Conservation (phyloP, 2,329 filamentous ascomycete species). For the Septoria linicola region DNA sequence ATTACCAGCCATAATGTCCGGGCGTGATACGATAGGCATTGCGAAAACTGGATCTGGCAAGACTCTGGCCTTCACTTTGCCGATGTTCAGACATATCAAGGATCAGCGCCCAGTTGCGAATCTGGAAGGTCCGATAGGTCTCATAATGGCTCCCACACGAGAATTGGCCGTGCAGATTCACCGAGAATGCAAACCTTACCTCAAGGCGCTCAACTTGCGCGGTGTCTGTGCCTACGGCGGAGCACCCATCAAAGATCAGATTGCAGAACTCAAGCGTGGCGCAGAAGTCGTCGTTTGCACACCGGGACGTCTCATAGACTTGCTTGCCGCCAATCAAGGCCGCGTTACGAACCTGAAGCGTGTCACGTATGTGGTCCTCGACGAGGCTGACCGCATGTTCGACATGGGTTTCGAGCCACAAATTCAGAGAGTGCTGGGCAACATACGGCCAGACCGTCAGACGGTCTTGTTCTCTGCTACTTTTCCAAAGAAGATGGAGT, state of each 20-base stretch:
- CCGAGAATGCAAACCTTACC: slow-evolving; percentile 88
- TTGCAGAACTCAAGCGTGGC: slow-evolving; percentile 91
- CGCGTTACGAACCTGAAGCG: slow-evolving; percentile 86
- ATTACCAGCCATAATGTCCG: slow-evolving; percentile 91
- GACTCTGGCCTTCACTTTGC: slow-evolving; percentile 89
- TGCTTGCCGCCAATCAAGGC: slow-evolving; percentile 89
- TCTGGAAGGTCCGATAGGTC: slow-evolving; percentile 79
- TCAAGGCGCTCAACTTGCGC: slow-evolving; percentile 80
- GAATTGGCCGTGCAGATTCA: slow-evolving; percentile 94
- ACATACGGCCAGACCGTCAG: slow-evolving; percentile 87
- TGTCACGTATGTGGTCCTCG: slow-evolving; percentile 90
- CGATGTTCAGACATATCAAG: slow-evolving; percentile 97
- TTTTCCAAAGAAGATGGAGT: slow-evolving; percentile 90
- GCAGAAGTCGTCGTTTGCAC: slow-evolving; percentile 95
- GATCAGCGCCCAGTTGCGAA: slow-evolving; percentile 81
- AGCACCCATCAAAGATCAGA: slow-evolving; percentile 94
- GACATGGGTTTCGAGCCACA: slow-evolving; percentile 99
- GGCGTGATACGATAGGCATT: slow-evolving; percentile 90
- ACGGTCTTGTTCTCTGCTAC: slow-evolving; percentile 96
- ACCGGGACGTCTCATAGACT: slow-evolving; percentile 91
- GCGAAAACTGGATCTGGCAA: slow-evolving; percentile 98
- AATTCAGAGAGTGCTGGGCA: slow-evolving; percentile 92
- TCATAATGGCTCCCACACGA: slow-evolving; percentile 92
- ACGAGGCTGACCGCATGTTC: slow-evolving; percentile 98
- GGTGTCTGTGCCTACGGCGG: slow-evolving; percentile 93